Evolutionary conservation across 1,139 yeast species (phyloP), one percentile per base, ranked within the genome.

Genomic region (Taiozyma onychis): DNA sequence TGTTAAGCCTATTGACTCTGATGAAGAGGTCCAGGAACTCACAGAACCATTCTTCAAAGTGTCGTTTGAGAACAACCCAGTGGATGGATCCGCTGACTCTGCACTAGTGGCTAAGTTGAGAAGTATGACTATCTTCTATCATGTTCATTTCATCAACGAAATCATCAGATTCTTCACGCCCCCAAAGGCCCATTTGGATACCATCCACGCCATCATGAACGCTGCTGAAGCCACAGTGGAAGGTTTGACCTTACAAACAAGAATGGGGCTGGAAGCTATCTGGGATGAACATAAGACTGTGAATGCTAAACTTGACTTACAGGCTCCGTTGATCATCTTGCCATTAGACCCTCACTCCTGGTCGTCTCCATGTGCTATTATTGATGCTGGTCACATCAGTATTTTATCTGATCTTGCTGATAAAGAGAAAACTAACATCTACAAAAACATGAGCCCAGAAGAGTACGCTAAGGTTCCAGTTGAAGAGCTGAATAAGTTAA

Each of bases 151-250:
- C 61, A 75, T 93, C 44, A 95, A 90, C 59, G 88, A 83, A 51
- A 74, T 93, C 45, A 74, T 78, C 14, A 70, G 68, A 50, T 93
- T 95, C 62, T 93, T 95, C 72, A 82, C 78, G 44, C 97, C 98
- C 1, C 97, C 97, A 14, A 82, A 81, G 53, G 81, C 83, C 39
- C 96, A 91, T 61, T 73, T 85, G 52, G 96, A 90, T 62, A 90
- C 98, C 0, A 81, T 95, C 41, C 95, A 93, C 32, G 95, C 95
- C 6, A 81, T 95, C 30, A 82, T 95, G 82, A 87, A 83, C 66
- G 98, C 97, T 0, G 99, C 99, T 0, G 97, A 91, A 57, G 90
- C 93, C 0, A 90, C 97, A 0, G 87, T 95, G 52, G 97, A 90
- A 64, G 97, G 96, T 2, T 73, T 95, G 55, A 83, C 96, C 0